Evolutionary conservation across 2,329 filamentous ascomycete genomes (phyloP).

Genomic region (Colletotrichum sansevieriae): DNA sequence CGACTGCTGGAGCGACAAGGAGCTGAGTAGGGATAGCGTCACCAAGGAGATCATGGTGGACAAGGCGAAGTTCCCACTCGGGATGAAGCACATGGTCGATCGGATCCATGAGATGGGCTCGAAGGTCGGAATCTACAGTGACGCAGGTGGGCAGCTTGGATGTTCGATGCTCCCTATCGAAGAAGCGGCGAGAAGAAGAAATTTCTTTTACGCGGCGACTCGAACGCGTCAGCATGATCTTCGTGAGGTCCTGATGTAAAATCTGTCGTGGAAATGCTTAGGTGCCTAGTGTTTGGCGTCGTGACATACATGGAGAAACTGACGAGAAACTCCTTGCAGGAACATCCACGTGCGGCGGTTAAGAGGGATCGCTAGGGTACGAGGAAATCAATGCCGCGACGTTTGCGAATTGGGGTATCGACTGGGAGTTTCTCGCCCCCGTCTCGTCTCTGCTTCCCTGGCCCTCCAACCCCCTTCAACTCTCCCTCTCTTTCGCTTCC

Average conservation of each 20-base stretch:
- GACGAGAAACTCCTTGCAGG: conserved; percentile 25
- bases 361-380: conserved; percentile 68
- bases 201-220: not conserved
- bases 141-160: conserved; percentile 56
- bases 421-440: conserved; percentile 55
- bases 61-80: conserved; percentile 66
- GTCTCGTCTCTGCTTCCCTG: not conserved
- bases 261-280: not conserved
- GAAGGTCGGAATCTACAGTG: conserved; percentile 74
- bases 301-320: not conserved
- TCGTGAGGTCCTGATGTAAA: not conserved
- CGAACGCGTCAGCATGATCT: not conserved
- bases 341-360: conserved; percentile 65
- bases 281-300: not conserved
- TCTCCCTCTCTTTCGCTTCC: not conserved
- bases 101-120: conserved; percentile 68
- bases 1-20: conserved; percentile 70
- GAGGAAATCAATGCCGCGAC: conserved; percentile 70
- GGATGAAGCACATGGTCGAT: conserved; percentile 66
- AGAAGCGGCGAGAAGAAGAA: no score
- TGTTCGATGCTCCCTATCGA: not conserved
- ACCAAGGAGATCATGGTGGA: conserved; percentile 62
- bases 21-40: conserved; percentile 53
- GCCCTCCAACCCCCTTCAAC: not conserved
- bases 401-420: conserved; percentile 70